These are phyloP conservation scores for Paraconiothyrium sp. DNA, from an alignment of 2,329 filamentous ascomycete genomes.

Conservation along the genomic window DNA sequence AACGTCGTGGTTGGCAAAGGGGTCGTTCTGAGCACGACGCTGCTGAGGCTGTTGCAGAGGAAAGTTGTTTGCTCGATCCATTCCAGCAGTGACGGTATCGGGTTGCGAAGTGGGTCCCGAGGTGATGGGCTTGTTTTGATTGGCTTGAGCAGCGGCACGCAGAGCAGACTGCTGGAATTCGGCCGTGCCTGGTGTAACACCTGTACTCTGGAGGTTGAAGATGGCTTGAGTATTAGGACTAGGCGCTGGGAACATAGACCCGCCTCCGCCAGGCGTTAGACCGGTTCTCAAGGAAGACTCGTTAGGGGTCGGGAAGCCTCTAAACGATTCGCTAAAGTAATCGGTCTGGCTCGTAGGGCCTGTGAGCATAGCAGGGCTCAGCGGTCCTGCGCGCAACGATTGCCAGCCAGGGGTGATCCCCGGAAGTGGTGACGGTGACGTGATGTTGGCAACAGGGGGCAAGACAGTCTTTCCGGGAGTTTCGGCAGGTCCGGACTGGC, in stretches of 20 bases:
- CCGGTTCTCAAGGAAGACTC: constrained; percentile 93
- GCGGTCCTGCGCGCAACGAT: constrained; percentile 87
- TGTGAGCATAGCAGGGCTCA: constrained; percentile 97
- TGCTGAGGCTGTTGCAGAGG: constrained; percentile 54
- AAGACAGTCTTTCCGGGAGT: constrained; percentile 79
- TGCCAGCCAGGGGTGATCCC: constrained; percentile 84
- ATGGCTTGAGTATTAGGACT: constrained; percentile 87
- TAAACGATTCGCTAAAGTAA: constrained; percentile 87
- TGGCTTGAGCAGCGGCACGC: constrained; percentile 70
- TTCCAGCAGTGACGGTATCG: constrained; percentile 51
- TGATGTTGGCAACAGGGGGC: constrained; percentile 88
- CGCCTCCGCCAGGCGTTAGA: constrained; percentile 91
- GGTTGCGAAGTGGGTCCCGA: constrained; percentile 56
- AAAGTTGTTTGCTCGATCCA: constrained; percentile 66
- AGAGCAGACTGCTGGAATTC: constrained; percentile 96
- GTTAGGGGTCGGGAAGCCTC: constrained; percentile 93
- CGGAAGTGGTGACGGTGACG: constrained; percentile 83
- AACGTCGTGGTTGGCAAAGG: constrained; percentile 86
- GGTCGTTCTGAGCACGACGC: constrained; percentile 61
- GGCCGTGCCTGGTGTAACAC: constrained; percentile 86
- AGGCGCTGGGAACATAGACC: constrained; percentile 94
- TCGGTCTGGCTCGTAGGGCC: constrained; percentile 77
- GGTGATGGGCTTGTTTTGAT: constrained; percentile 53
- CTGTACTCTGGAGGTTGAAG: constrained; percentile 80
- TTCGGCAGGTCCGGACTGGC: constrained; percentile 63